phyloP scores from a whole-genome alignment of 805 yeast genomes.

The Candida chilensis region DNA sequence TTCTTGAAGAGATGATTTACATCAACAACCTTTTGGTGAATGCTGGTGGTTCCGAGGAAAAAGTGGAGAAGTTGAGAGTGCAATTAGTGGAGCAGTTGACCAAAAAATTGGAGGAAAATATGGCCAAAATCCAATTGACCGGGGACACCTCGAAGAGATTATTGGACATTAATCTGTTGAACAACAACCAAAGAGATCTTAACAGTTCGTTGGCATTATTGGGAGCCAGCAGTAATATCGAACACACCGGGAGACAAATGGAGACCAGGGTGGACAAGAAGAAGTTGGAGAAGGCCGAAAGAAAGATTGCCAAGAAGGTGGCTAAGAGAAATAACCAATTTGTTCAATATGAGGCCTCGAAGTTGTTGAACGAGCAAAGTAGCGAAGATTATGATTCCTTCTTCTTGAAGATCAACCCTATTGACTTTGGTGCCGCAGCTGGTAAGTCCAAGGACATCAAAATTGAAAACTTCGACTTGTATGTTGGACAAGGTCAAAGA shows the following conservation, averaged over 20 bases:
- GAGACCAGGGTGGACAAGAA: constrained; percentile 94
- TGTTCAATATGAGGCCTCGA: constrained; percentile 91
- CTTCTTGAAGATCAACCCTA: constrained; percentile 90
- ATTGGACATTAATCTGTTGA: constrained; percentile 65
- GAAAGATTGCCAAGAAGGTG: constrained; percentile 93
- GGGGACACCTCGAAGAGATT: constrained; percentile 87
- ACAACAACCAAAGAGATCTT: constrained; percentile 59
- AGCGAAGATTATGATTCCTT: constrained; percentile 83
- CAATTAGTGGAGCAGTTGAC: constrained; percentile 38
- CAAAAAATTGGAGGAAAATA: constrained; percentile 51
- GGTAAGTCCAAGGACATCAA: constrained; percentile 97
- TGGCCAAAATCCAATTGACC: constrained; percentile 66
- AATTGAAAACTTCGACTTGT: constrained; percentile 84
- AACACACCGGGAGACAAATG: constrained; percentile 83
- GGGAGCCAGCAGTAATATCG: constrained; percentile 78
- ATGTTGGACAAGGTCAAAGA: constrained; percentile 93
- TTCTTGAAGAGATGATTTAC: constrained; percentile 60
- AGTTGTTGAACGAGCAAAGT: constrained; percentile 56
- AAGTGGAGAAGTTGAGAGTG: constrained; percentile 39
- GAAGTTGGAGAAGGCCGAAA: constrained; percentile 95
- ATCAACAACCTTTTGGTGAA: constrained; percentile 54
- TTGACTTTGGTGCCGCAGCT: constrained; percentile 78
- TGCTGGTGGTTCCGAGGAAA: constrained; percentile 71
- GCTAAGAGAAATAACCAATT: constrained; percentile 82
- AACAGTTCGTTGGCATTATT: constrained; percentile 69